Evolutionary conservation across 805 yeast species (phyloP).

Genomic region (Metschnikowia cerradonensis): DNA sequence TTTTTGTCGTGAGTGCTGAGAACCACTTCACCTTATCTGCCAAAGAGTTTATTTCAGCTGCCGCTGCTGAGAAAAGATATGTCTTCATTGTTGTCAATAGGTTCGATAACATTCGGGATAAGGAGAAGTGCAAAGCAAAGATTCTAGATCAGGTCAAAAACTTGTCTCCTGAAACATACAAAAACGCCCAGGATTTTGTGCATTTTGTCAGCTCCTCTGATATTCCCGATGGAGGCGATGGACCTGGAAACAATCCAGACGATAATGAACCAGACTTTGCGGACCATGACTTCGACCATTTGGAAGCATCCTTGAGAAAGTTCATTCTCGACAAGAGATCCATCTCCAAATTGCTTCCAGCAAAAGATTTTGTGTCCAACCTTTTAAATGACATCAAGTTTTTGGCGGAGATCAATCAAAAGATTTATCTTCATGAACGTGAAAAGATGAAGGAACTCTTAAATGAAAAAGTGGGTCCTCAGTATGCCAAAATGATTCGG

Average conservation of each 20-base stretch:
- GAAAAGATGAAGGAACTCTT: constrained; percentile 47
- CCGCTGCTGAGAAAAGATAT: constrained; percentile 86
- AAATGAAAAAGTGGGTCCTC: constrained; percentile 53
- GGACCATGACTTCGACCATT: constrained; percentile 70
- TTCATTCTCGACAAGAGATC: constrained; percentile 89
- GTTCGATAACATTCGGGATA: constrained; percentile 81
- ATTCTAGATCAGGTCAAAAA: constrained; percentile 82
- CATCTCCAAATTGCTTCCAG: constrained; percentile 84
- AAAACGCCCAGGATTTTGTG: constrained; percentile 84
- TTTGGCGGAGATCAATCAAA: constrained; percentile 60
- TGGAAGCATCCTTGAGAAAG: constrained; percentile 80
- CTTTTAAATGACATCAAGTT: constrained; percentile 59
- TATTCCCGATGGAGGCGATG: constrained; percentile 37
- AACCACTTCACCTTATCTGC: constrained; percentile 94
- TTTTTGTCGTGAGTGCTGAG: constrained; percentile 94
- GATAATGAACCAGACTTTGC: constrained; percentile 27
- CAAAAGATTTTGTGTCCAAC: constrained; percentile 78
- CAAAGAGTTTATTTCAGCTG: constrained; percentile 84
- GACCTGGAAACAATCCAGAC: constrained; percentile 24
- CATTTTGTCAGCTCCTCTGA: constrained; percentile 79
- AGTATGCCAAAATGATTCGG: constrained; percentile 50
- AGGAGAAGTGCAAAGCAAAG: constrained; percentile 68
- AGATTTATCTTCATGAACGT: constrained; percentile 48
- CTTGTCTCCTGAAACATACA: constrained; percentile 86
- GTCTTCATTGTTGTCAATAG: constrained; percentile 92